Conservation (phyloP, 2,329 filamentous ascomycete genomes). For the Fusarium stilboides region DNA sequence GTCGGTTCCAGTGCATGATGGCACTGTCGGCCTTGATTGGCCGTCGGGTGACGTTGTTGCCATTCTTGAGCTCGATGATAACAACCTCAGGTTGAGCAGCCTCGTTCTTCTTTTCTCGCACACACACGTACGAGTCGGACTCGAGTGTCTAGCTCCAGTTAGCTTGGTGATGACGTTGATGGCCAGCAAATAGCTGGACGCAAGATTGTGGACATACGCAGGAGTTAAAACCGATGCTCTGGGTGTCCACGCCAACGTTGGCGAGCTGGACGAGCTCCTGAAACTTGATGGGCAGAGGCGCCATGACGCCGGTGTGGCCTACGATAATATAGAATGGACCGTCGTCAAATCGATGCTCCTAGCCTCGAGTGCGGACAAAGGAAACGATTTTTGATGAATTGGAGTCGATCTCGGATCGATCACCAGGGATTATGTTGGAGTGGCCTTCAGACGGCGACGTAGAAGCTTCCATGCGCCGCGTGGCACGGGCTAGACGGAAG, state of each 20-base stretch:
- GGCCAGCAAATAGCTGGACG: constrained; percentile 10
- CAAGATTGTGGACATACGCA: constrained; percentile 71
- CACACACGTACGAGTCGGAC: constrained; percentile 96
- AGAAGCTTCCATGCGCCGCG: constrained; percentile 59
- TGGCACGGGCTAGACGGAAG: constrained; percentile 46
- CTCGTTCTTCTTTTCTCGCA: constrained; percentile 93
- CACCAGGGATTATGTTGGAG: constrained; percentile 44
- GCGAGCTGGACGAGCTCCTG: constrained; percentile 85
- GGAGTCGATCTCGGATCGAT: constrained; percentile 48
- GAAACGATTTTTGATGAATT: constrained; percentile 22
- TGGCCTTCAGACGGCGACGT: constrained; percentile 46
- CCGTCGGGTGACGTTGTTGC: constrained; percentile 93
- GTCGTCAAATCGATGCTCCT: constrained; percentile 47
- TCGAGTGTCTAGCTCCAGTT: constrained; percentile 83
- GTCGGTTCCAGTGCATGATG: constrained; percentile 98
- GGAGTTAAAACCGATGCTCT: constrained; percentile 82
- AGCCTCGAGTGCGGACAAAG: constrained; percentile 39
- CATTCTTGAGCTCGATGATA: constrained; percentile 97
- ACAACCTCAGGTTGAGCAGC: constrained; percentile 91
- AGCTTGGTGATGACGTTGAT: constrained; percentile 27
- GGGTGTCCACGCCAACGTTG: constrained; percentile 63
- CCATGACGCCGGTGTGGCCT: constrained; percentile 63
- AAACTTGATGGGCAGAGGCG: constrained; percentile 91
- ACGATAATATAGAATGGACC: constrained; percentile 47
- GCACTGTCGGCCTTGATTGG: constrained; percentile 99